Evolutionary conservation across 1,284 basidiomycete species (phyloP), one percentile per base, ranked within the genome.

Genomic region (Mycosarcoma maydis): DNA sequence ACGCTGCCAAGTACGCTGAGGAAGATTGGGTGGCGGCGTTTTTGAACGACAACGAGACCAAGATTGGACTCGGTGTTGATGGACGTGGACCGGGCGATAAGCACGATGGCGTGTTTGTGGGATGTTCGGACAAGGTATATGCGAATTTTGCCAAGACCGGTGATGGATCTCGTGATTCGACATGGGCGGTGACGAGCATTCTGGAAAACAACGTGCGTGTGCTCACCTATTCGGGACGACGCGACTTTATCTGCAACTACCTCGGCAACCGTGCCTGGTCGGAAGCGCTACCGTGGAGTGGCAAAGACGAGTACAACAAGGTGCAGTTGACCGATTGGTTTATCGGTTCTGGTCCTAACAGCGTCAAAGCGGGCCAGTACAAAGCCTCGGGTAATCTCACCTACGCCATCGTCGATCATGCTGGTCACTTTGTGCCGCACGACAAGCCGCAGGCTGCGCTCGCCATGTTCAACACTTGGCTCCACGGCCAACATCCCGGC

Each of bases 191-290:
- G 2, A 13, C 44, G 7, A 66, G 58, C 13, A 42, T 80, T 14
- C 58, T 81, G 16, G 51, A 56, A 7, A 42, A 64, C 10, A 53
- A 62, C 34, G 69, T 79, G 2, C 57, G 78, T 10, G 80, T 81
- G 17, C 45, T 80, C 13, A 60, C 65, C 17, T 80, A 80, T 57
- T 68, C 62, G 16, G 78, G 78, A 20, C 39, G 47, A 10, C 51
- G 72, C 11, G 78, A 80, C 41, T 79, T 77, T 40, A 80, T 80
- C 51, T 81, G 80, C 68, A 81, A 81, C 66, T 75, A 58, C 41
- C 34, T 77, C 13, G 80, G 78, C 23, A 78, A 76, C 46, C 60
- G 59, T 10, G 45, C 48, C 33, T 81, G 80, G 80, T 64, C 66
- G 13, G 53, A 67, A 19, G 70, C 66, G 4, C 54, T 81, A 16